Evolutionary conservation across 805 yeast genomes (phyloP), one percentile per base, ranked within the genome.

Genomic region (Blastobotrys chiropterorum): DNA sequence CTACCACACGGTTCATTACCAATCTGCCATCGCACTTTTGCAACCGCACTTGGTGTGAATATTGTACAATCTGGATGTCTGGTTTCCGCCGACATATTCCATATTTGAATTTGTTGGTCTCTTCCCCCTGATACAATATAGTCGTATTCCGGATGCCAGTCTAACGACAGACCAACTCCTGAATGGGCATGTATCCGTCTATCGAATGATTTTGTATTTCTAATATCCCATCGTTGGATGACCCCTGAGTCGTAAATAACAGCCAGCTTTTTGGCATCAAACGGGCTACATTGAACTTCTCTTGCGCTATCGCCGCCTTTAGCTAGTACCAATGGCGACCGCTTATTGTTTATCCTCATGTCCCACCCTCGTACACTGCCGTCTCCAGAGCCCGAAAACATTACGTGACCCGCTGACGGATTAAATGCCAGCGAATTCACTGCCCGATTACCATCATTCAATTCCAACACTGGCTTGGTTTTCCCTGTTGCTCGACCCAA

Each of bases 61-160:
- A 92, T 77, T 13, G 82, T 82, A 57, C 78, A 78, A 34, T 87
- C 92, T 0, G 97, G 96, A 2, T 69, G 75, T 52, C 54, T 60
- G 16, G 50, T 62, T 17, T 69, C 76, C 38, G 70, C 59, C 8
- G 66, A 63, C 76, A 81, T 70, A 60, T 79, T 84, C 92, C 95
- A 88, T 2, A 86, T 81, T 55, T 86, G 88, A 38, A 86, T 73
- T 58, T 82, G 83, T 49, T 85, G 84, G 67, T 94, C 99, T 60
- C 97, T 76, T 5, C 99, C 99, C 14, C 97, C 97, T 17, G 96
- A 87, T 3, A 84, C 83, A 17, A 94, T 78, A 60, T 83, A 86
- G 56, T 90, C 96, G 38, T 76, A 65, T 39, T 81, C 83, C 0
- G 95, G 95, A 63, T 90, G 96, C 83, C 96, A 90, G 60, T 88